Evolutionary conservation across 495 filamentous ascomycete genomes (phyloP), one percentile per base, ranked within the genome.

Genomic region (Sordaria brevicollis): DNA sequence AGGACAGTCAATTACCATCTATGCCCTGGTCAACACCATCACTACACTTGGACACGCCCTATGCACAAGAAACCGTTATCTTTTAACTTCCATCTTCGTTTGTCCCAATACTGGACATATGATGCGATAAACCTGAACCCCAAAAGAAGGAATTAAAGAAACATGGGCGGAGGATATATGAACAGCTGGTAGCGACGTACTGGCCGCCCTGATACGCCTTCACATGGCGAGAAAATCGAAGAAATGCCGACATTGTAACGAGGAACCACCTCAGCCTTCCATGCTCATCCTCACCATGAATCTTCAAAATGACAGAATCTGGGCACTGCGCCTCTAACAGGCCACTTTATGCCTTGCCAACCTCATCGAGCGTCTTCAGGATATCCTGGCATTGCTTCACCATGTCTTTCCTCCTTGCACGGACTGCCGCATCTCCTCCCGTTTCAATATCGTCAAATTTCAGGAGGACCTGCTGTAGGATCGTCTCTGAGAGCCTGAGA

Each of bases 371-470:
- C 33, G 79, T 80, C 73, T 83, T 88, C 67, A 96, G 77, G 11
- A 86, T 76, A 17, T 77, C 84, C 77, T 96, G 93, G 5, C 90
- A 88, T 75, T 93, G 88, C 71, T 82, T 88, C 54, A 97, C 91
- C 33, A 97, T 80, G 7, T 89, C 91, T 77, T 90, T 91, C 74
- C 94, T 85, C 74, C 84, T 86, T 57, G 81, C 82, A 57, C 94
- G 85, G 39, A 87, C 86, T 9, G 86, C 86, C 21, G 79, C 83
- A 73, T 94, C 86, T 6, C 87, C 88, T 21, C 89, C 86, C 3
- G 88, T 90, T 68, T 94, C 92, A 33, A 97, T 89, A 15, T 84
- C 89, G 81, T 97, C 94, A 33, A 94, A 83, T 80, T 96, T 97
- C 74, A 99, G 73, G 69, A 97, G 72, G 7, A 94, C 85, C 76